These are phyloP conservation scores for Trichoderma cornu-damae DNA, from an alignment of 2,329 filamentous ascomycete species.

Conservation along the genomic window DNA sequence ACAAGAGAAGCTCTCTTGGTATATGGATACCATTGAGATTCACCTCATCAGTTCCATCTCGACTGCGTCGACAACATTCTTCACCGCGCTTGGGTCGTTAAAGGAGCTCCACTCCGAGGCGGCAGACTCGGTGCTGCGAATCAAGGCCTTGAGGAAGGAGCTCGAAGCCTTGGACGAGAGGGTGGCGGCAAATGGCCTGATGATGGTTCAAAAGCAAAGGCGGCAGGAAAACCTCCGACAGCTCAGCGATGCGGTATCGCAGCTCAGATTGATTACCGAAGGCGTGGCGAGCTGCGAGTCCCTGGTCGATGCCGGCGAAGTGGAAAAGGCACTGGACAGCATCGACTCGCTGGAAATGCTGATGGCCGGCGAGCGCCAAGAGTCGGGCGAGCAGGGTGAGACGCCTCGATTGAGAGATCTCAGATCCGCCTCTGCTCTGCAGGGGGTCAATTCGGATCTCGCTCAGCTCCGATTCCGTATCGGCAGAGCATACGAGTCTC, in stretches of 20 bases:
- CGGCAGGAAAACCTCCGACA: conserved; percentile 79
- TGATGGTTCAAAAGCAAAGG: conserved; percentile 77
- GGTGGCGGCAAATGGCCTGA: conserved; percentile 77
- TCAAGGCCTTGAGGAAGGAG: conserved; percentile 74
- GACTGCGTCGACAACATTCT: conserved; percentile 91
- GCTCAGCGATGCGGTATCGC: conserved; percentile 74
- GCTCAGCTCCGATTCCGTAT: conserved; percentile 71
- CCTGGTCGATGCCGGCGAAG: conserved; percentile 74
- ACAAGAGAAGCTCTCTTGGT: conserved; percentile 98
- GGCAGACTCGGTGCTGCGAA: conserved; percentile 81
- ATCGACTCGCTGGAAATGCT: conserved; percentile 75
- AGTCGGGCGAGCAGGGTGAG: conserved; percentile 28
- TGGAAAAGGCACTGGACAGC: conserved; percentile 71
- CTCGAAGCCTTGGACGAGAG: conserved; percentile 77
- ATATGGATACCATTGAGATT: conserved; percentile 98
- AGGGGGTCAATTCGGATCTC: conserved; percentile 74
- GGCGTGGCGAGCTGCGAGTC: conserved; percentile 72
- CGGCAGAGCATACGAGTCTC: conserved; percentile 78
- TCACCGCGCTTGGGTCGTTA: conserved; percentile 84
- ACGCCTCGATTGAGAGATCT: conserved; percentile 57
- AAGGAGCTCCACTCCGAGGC: conserved; percentile 89
- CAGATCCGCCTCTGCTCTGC: conserved; percentile 69
- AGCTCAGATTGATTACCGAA: conserved; percentile 73
- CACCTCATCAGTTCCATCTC: conserved; percentile 96
- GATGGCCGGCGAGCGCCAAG: conserved; percentile 64